Evolutionary conservation across 768 basidiomycete genomes (phyloP), one percentile per base, ranked within the genome.

Genomic region (Collybiopsis luxurians): DNA sequence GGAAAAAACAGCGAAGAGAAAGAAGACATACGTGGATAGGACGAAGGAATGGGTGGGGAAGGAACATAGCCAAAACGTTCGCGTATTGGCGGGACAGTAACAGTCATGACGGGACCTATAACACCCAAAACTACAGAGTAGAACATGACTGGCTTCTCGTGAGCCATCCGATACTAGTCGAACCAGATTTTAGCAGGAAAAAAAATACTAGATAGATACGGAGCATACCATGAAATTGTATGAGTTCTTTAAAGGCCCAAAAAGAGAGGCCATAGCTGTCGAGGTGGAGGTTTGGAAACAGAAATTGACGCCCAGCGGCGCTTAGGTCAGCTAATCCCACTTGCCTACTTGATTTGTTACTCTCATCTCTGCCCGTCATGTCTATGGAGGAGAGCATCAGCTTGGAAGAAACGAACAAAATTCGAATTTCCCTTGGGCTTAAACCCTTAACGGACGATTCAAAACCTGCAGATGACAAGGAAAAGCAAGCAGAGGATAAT

Each of bases 391-490:
- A 91, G 71, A 87, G 90, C 62, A 89, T 96, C 68, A 90, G 89
- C 66, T 82, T 96, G 67, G 93, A 95, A 67, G 93, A 95, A 78
- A 95, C 94, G 36, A 95, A 95, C 80, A 95, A 90, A 74, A 91
- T 97, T 70, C 92, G 97, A 75, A 84, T 96, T 57, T 89, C 88
- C 4, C 81, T 97, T 38, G 97, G 97, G 61, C 86, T 99, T 58
- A 92, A 95, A 69, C 95, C 97, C 40, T 82, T 98, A 56, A 89
- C 87, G 17, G 95, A 94, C 63, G 90, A 93, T 63, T 77, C 80
- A 40, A 81, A 76, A 15, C 82, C 89, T 7, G 81, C 79, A n/a
- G 78, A 85, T 67, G 83, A 85, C 66, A 86, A 82, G 61, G 95
- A 97, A 56, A 84, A 89, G 65, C 73, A 86, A 63, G 97, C 97